Evolutionary conservation across 352 stramenopile genomes (phyloP).

Genomic region (Pythium chondricola): DNA sequence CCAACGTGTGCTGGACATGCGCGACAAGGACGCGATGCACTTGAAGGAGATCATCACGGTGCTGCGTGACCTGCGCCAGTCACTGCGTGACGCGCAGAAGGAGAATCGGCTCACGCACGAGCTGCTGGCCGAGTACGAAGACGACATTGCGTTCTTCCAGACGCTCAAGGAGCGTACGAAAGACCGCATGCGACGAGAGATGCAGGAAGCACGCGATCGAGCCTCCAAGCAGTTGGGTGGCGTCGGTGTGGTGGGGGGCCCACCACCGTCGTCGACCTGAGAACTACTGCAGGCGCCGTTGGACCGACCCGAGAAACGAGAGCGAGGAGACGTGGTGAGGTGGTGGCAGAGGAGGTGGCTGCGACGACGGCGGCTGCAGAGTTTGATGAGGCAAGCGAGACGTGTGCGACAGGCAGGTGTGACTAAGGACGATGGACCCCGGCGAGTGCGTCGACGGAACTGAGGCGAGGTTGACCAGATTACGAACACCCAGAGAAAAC

Average conservation of each 20-base stretch:
- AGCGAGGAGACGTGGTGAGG: background rate
- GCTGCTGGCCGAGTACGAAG: conserved; percentile 47
- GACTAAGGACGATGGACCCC: background rate
- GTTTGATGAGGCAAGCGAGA: background rate
- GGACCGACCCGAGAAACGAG: background rate
- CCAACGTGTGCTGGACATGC: conserved; percentile 42
- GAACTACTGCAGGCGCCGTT: conserved; percentile 12
- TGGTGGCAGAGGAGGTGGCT: conserved; percentile 8
- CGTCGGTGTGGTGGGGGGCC: conserved; percentile 15
- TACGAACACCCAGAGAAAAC: background rate
- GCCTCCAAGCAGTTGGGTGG: conserved; percentile 21
- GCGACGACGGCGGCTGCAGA: conserved; percentile 6
- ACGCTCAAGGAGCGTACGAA: conserved; percentile 64
- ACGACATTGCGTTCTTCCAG: conserved; percentile 72
- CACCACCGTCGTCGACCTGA: too few relatives aligned
- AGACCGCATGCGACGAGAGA: conserved; percentile 53
- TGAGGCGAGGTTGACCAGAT: background rate
- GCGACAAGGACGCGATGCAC: conserved; percentile 59
- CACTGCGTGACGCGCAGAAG: conserved; percentile 43
- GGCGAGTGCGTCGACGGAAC: background rate
- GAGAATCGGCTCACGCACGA: conserved; percentile 45
- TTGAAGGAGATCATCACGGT: conserved; percentile 53
- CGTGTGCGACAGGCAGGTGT: background rate
- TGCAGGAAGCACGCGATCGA: conserved; percentile 36
- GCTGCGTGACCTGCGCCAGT: conserved; percentile 40